phyloP scores from a whole-genome alignment of 169 alveolate species.

The Cardiosporidium cionae region DNA sequence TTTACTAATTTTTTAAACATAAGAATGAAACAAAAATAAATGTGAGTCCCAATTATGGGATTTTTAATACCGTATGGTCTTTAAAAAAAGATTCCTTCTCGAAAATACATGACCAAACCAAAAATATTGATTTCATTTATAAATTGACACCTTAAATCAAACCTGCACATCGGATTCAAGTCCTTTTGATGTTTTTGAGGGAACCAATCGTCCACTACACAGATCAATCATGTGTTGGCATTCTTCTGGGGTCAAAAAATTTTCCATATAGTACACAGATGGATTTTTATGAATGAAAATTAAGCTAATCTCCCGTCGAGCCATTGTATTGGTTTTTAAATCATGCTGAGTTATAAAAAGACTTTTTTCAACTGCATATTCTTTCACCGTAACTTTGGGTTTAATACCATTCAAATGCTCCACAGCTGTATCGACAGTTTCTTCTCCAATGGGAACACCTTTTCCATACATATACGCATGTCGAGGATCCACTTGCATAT shows the following conservation, averaged over 20 bases:
- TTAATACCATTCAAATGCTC: no score
- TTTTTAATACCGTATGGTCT: neutral
- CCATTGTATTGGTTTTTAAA: no score
- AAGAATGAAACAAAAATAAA: neutral
- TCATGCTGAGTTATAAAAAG: no score
- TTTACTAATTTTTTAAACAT: neutral
- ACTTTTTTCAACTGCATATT: no score
- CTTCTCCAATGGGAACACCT: no score
- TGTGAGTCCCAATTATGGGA: neutral
- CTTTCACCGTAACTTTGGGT: no score
- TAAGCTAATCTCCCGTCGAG: conserved; percentile 15
- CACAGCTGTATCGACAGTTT: no score
- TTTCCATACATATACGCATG: no score
- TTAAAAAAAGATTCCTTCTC: neutral
- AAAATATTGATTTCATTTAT: neutral
- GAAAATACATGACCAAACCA: neutral
- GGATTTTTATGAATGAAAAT: conserved; percentile 17
- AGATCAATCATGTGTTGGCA: conserved; percentile 5
- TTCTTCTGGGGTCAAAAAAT: neutral
- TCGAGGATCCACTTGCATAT: no score
- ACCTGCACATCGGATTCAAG: conserved; percentile 9
- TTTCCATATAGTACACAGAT: conserved; percentile 11
- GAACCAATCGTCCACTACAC: conserved; percentile 14
- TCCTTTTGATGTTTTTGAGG: conserved; percentile 24
- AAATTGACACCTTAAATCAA: no score